Conservation (phyloP, 345 rosid species). For the Mangifera indica region DNA sequence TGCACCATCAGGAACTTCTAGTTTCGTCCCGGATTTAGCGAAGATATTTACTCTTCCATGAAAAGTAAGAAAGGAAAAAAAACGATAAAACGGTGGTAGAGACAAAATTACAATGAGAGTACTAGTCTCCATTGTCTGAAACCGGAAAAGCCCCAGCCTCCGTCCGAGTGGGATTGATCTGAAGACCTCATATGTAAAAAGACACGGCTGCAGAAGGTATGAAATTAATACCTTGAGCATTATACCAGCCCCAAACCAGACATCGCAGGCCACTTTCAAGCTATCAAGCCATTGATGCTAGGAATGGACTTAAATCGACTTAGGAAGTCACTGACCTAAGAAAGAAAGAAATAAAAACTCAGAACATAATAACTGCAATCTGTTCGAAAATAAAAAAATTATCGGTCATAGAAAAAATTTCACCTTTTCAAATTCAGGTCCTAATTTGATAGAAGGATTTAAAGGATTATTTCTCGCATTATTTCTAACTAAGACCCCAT, state of each 20-base stretch:
- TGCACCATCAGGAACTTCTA: conserved; percentile 47
- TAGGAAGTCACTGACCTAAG: conserved; percentile 44
- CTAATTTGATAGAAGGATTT: conserved; percentile 46
- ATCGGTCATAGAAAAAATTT: neutral
- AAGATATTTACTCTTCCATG: conserved; percentile 49
- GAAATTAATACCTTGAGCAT: conserved; percentile 47
- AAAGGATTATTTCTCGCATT: conserved; percentile 36
- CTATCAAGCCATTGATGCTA: conserved; percentile 50
- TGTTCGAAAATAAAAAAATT: neutral
- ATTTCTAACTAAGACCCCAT: conserved; percentile 42
- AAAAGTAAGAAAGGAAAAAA: neutral
- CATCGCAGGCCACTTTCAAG: conserved; percentile 60
- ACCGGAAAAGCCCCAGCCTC: neutral
- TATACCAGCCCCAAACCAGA: conserved; percentile 60
- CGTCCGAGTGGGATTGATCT: neutral
- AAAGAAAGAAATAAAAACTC: neutral
- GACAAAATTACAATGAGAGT: no score
- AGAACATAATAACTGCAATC: conserved; percentile 1
- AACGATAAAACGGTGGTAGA: no score
- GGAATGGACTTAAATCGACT: conserved; percentile 58
- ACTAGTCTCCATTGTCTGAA: neutral
- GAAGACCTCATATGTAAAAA: neutral
- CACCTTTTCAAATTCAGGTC: conserved; percentile 64
- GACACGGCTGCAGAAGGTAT: neutral
- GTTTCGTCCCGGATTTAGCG: conserved; percentile 39